Conservation (phyloP, 805 yeast species). For the Candida namnaoensis region DNA sequence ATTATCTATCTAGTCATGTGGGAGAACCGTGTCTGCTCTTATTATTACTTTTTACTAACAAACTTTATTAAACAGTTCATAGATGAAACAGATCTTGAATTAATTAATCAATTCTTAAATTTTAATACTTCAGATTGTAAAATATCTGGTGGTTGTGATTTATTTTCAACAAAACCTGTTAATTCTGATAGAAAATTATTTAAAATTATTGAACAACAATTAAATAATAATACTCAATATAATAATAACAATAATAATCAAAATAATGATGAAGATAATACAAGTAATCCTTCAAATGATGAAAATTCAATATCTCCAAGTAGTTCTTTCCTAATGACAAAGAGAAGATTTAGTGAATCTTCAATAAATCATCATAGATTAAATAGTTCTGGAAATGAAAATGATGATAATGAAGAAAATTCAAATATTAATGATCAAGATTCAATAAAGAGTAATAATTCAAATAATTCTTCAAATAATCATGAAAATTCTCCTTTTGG, state of each 20-base stretch:
- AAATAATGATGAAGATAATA: constrained; percentile 25
- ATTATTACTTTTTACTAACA: constrained; percentile 1
- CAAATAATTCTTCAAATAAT: too few species aligned
- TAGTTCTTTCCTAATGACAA: constrained; percentile 26
- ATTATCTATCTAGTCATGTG: too few species aligned
- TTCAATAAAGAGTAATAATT: too few species aligned
- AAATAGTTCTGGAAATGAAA: neutral
- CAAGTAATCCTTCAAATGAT: constrained; percentile 2
- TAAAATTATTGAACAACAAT: constrained; percentile 78
- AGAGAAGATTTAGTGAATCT: constrained; percentile 26
- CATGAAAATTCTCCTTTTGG: constrained; percentile 61
- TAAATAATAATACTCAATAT: constrained; percentile 22
- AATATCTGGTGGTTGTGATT: constrained; percentile 84
- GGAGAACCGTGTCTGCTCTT: too few species aligned
- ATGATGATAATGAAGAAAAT: too few species aligned
- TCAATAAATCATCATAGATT: constrained; percentile 3
- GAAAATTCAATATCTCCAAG: constrained; percentile 6
- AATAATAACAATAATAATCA: constrained; percentile 7
- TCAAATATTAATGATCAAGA: neutral
- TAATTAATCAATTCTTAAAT: constrained; percentile 77
- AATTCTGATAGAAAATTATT: constrained; percentile 84
- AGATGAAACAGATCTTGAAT: constrained; percentile 88
- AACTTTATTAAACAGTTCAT: constrained; percentile 49
- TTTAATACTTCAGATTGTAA: constrained; percentile 70
- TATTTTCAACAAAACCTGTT: constrained; percentile 90